Evolutionary conservation across 768 basidiomycete genomes (phyloP), one percentile per base, ranked within the genome.

Genomic region (Rhodosporidiobolus odoratus): DNA sequence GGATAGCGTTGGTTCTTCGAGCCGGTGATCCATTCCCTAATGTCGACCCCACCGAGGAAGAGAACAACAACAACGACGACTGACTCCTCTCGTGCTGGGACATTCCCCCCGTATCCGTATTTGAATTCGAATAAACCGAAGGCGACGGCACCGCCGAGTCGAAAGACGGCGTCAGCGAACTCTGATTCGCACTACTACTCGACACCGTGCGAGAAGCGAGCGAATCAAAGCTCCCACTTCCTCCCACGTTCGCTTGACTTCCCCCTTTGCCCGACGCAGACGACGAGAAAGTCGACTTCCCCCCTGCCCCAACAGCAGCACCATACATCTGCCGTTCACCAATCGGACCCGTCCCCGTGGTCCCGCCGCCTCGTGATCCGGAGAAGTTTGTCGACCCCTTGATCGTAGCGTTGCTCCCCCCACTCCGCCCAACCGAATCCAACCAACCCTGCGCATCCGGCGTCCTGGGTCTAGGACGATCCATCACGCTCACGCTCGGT

Each of bases 381-480:
- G 52, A 27, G 52, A 15, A 30, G 32, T 32, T 19, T 53, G 52
- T n/a, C n/a, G 34, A 25, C 25, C 32, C 43, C 27, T 16, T 9
- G 60, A 34, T 34, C 23, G 60, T n/a, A 17, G 45, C 25, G 45
- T 41, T 43, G 12, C 37, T 30, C 52, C n/a, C 8, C 27, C 52
- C 9, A 8, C 48, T 25, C 48, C 13, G 21, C 8, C 48, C 52
- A 3, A 40, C 67, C 13, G 58, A 64, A 5, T 63, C 66, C 17
- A 72, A 43, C 37, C 34, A 53, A 3, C 47, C 54, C 41, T 58
- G 37, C 25, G 59, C 15, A 25, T 72, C 71, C 3, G 71, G 71
- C 45, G 71, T 65, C 16, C 41, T 35, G 0, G 71, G 71, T 35
- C 71, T 27, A 15, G 71, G 70, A 2, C 70, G 59, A 30, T 66